Percentiles rank a stretch among this genome's conserved stretches.
Conservation (phyloP, 345 rosid species). For the Bruguiera sexangula region DNA sequence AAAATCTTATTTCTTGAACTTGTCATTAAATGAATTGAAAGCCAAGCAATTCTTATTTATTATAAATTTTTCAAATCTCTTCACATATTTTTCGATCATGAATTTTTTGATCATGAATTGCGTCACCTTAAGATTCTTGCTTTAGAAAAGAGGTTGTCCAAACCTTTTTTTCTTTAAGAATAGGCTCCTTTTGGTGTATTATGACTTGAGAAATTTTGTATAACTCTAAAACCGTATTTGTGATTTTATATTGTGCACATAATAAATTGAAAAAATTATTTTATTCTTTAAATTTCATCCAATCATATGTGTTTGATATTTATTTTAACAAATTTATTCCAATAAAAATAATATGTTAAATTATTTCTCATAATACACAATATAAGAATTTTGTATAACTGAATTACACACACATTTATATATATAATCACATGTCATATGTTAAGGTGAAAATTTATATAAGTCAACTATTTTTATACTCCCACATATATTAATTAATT, state of each 20-base stretch:
- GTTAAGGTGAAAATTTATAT: no score
- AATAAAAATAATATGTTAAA: no score
- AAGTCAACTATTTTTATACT: no score
- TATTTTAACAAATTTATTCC: not conserved
- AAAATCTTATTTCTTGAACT: not conserved
- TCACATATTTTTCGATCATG: not conserved
- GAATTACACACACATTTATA: no score
- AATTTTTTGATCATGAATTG: not conserved
- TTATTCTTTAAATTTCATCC: not conserved
- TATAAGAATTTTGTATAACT: no score
- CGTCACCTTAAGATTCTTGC: not conserved
- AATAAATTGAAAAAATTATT: not conserved
- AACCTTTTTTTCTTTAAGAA: slow-evolving; percentile 5
- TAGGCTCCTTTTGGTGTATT: slow-evolving; percentile 9
- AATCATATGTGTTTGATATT: not conserved
- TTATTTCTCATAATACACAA: no score
- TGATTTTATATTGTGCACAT: not conserved
- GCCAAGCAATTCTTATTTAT: not conserved
- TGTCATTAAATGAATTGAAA: not conserved
- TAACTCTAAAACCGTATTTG: slow-evolving; percentile 9
- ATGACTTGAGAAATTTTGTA: slow-evolving; percentile 13
- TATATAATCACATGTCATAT: no score
- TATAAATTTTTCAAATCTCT: slow-evolving; percentile 1
- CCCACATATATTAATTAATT: no score
- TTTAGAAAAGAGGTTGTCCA: slow-evolving; percentile 12